Evolutionary conservation across 2,329 filamentous ascomycete species (phyloP).

Genomic region (Dactylellina sp.): DNA sequence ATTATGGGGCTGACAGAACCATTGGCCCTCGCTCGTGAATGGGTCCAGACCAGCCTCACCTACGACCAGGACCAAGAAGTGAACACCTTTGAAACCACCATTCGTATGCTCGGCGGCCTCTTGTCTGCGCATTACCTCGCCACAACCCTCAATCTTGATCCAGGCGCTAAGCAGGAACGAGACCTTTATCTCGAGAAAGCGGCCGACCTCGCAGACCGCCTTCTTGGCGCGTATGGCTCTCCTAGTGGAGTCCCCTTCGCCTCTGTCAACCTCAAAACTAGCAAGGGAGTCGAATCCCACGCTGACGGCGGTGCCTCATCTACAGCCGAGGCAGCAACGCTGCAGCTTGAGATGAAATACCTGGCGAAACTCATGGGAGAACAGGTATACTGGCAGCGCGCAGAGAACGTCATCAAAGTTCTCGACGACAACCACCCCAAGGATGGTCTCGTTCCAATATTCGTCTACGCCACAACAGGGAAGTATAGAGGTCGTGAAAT

Average conservation of each 20-base stretch:
- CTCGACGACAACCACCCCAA: constrained; percentile 82
- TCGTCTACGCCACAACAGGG: constrained; percentile 82
- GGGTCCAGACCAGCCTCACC: constrained; percentile 82
- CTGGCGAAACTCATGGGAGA: constrained; percentile 94
- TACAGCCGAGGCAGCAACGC: constrained; percentile 88
- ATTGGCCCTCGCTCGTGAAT: constrained; percentile 84
- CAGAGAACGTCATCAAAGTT: constrained; percentile 89
- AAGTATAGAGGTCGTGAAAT: constrained; percentile 86
- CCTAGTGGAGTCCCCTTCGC: constrained; percentile 87
- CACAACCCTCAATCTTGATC: constrained; percentile 80
- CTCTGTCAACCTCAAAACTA: constrained; percentile 85
- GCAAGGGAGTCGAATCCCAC: constrained; percentile 81
- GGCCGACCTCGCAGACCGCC: constrained; percentile 86
- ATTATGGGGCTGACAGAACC: constrained; percentile 95
- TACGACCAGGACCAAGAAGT: constrained; percentile 96
- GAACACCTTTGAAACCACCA: constrained; percentile 97
- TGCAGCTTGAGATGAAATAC: constrained; percentile 98
- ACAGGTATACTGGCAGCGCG: constrained; percentile 88
- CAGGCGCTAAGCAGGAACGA: constrained; percentile 77
- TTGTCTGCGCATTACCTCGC: constrained; percentile 96
- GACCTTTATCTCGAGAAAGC: constrained; percentile 97
- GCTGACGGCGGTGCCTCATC: constrained; percentile 88
- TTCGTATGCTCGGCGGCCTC: constrained; percentile 93
- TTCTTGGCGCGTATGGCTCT: constrained; percentile 89
- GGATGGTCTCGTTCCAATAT: constrained; percentile 92